Evolutionary conservation across 768 basidiomycete species (phyloP), one percentile per base, ranked within the genome.

Genomic region (Pleurotus giganteus): DNA sequence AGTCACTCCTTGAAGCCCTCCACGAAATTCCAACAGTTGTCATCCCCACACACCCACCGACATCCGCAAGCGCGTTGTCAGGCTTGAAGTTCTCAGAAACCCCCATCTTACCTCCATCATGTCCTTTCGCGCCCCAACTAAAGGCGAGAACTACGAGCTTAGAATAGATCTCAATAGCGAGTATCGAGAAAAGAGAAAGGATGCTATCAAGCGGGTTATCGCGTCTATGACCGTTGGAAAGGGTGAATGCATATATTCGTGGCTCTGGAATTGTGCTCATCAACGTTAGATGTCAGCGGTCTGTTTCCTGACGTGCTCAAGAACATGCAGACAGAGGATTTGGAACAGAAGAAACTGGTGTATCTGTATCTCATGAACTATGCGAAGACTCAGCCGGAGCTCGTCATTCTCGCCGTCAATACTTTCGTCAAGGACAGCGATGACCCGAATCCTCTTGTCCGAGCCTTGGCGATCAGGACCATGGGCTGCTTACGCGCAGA

Each of bases 321-420:
- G 81, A 98, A 98, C 73, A 97, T 94, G 95, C 96, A 98, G 74
- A 98, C 97, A 23, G 96, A 99, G 49, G 96, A 98, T 69, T 83
- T 99, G 52, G 97, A 99, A 71, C 97, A 98, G 75, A 99, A 98
- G 84, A 98, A 99, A 73, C 89, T 99, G 29, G 97, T 98, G n/a
- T 98, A 97, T 65, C 83, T 97, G 21, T 98, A 98, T 71, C 85
- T 99, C 56, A 98, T 98, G 91, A 99, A 99, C 76, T 99, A 98
- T 61, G 96, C 96, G 29, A 97, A 97, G 68, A 95, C 96, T 0
- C 97, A 99, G 66, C 97, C 97, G 0, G 97, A 99, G 67, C 90
- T 98, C 58, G 95, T 98, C 71, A 98, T 99, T 66, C 81, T 99
- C 43, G 97, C 97, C 26, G 97, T 99, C 57, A 99, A 98, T 67